phyloP scores from a whole-genome alignment of 2,329 filamentous ascomycete genomes.

The Aspergillus fumigatus region DNA sequence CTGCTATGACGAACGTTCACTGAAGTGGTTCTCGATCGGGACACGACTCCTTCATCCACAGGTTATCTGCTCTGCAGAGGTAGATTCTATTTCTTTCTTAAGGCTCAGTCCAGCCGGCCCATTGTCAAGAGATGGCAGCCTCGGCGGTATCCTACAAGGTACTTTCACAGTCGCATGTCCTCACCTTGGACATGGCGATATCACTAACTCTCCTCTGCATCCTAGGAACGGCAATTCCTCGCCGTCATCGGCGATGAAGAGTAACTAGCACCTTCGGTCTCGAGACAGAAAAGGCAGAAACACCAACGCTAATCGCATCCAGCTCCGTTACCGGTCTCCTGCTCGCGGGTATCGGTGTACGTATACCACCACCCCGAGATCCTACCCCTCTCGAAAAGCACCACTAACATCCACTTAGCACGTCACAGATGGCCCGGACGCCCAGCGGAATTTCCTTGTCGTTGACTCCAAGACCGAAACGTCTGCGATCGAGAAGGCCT shows the following conservation, averaged over 20 bases:
- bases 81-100: not conserved
- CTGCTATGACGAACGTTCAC: conserved; percentile 13
- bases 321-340: conserved; percentile 95
- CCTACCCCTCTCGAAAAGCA: not conserved
- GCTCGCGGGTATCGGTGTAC: conserved; percentile 89
- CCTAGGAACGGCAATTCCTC: conserved; percentile 82
- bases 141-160: conserved; percentile 54
- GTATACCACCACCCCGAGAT: conserved; percentile 24
- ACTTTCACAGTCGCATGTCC: conserved; percentile 11
- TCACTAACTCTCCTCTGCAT: conserved; percentile 30
- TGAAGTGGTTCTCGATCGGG: conserved; percentile 5
- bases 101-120: not conserved
- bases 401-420: conserved; percentile 55
- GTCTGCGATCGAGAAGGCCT: conserved; percentile 79
- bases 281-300: not conserved
- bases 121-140: conserved; percentile 51
- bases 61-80: not conserved
- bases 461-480: conserved; percentile 93
- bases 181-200: conserved; percentile 1
- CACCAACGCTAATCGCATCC: conserved; percentile 15
- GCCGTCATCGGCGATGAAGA: conserved; percentile 97
- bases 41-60: conserved; percentile 3
- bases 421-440: conserved; percentile 80
- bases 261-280: conserved; percentile 18
- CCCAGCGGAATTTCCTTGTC: conserved; percentile 96